Percentiles rank a stretch among this genome's conserved stretches.
Evolutionary conservation across 1,284 basidiomycete genomes (phyloP).

Genomic region (Fomitopsis pinicola): DNA sequence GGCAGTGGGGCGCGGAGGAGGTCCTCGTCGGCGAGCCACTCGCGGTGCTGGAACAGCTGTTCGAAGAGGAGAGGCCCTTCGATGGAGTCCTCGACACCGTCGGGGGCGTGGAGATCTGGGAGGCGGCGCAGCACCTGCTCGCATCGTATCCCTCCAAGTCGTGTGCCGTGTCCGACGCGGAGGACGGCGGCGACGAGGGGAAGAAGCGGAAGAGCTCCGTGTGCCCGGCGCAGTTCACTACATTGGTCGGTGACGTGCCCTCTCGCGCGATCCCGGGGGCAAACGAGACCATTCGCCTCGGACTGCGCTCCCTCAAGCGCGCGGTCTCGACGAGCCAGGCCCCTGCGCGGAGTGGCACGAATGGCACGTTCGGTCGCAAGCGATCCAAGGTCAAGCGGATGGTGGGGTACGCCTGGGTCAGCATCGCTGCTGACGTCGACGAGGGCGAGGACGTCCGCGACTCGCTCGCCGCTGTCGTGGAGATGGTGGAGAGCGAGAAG

Average conservation of each 20-base stretch:
- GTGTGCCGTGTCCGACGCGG: constrained; percentile 11
- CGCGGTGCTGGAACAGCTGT: constrained; percentile 49
- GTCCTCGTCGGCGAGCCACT: constrained; percentile 57
- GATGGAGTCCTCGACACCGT: constrained; percentile 80
- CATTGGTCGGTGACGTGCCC: constrained; percentile 65
- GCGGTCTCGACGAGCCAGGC: constrained; percentile 24
- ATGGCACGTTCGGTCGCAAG: constrained; percentile 8
- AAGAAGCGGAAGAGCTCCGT: constrained; percentile 15
- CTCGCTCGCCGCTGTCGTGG: constrained; percentile 53
- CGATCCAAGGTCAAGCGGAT: constrained; percentile 20
- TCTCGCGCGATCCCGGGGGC: constrained; percentile 60
- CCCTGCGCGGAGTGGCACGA: constrained; percentile 7
- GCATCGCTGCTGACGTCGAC: constrained; percentile 68
- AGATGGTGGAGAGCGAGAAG: constrained; percentile 35
- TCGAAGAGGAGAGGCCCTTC: constrained; percentile 55
- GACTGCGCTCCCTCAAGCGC: constrained; percentile 56
- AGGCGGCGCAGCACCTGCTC: constrained; percentile 63
- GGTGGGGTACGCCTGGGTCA: constrained; percentile 74
- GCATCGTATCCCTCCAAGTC: constrained; percentile 14
- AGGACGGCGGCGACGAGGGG: background rate
- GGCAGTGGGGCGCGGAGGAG: constrained; percentile 63
- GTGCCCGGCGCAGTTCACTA: constrained; percentile 59
- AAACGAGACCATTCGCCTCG: constrained; percentile 66
- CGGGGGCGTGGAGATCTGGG: constrained; percentile 74
- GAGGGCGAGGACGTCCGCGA: constrained; percentile 73